Base-by-base conservation (phyloP, 1,139 yeast genomes). In the Kodamaea fungicola region DNA sequence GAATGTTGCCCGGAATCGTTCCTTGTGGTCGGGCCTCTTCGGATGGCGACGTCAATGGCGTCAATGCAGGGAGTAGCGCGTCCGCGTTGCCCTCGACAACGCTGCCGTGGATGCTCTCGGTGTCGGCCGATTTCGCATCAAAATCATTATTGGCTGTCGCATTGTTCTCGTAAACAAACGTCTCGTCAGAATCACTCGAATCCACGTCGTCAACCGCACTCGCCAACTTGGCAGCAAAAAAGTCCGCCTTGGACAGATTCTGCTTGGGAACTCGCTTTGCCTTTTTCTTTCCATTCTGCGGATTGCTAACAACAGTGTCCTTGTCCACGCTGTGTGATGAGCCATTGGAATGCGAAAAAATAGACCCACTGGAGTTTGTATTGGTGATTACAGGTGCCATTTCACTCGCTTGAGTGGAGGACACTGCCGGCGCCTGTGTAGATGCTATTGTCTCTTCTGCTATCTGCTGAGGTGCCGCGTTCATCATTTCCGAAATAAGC, bases 131-230 rank as follows among this genome's bases (percentile, higher is more conserved):
- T 23, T 12, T 22, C 4, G 31, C 10, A 8, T 33, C 36, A 28
- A n/a, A 34, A 12, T 29, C 31, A n/a, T 22, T 30, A 22, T 22
- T 30, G 26, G 12, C n/a, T 9, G 23, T 30, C 24, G 30, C 32
- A 22, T 37, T 33, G 21, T 38, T 35, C 51, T 89, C 97, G 57
- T 90, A 90, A 8, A 90, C 96, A 69, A 90, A 90, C 1, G 96
- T 87, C 58, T 92, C 97, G 50, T 89, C 96, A 30, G 90, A 80
- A 56, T 88, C 97, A 30, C 90, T 82, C 32, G 84, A 78, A 42
- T 85, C 89, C 21, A 78, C 88, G 50, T 88, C 96, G 49, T 87
- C 96, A 7, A 90, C 95, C 1, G 97, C 97, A 45, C 89, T 83
- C 6, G 97, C 97, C 44, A 90, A 67, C 50, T 84, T 84, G 1